phyloP scores from a whole-genome alignment of 768 basidiomycete genomes.

The Ramaria rubella region DNA sequence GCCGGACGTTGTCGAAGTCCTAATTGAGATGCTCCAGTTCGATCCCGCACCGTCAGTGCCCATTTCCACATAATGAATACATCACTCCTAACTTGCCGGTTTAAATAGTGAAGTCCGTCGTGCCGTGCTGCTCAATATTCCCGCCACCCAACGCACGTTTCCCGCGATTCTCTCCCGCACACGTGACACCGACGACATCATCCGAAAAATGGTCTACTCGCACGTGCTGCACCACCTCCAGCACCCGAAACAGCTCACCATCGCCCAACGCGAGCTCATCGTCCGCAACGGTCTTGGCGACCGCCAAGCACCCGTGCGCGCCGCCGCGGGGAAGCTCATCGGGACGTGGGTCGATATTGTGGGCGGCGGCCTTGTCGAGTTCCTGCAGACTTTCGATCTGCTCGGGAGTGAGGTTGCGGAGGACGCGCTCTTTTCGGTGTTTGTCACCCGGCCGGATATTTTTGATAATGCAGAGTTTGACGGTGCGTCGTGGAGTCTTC shows the following conservation, averaged over 20 bases:
- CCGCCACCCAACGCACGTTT: slow-evolving; percentile 48
- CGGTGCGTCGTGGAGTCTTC: slow-evolving; percentile 36
- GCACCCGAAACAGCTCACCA: slow-evolving; percentile 59
- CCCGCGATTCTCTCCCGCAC: slow-evolving; percentile 65
- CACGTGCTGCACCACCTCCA: slow-evolving; percentile 46
- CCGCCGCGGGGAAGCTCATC: slow-evolving; percentile 66
- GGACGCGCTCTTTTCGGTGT: slow-evolving; percentile 68
- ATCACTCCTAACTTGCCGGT: neutral
- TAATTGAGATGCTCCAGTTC: slow-evolving; percentile 58
- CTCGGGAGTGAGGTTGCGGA: slow-evolving; percentile 49
- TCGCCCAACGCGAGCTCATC: slow-evolving; percentile 69
- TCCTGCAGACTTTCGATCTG: slow-evolving; percentile 57
- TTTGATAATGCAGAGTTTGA: slow-evolving; percentile 64
- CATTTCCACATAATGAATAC: neutral
- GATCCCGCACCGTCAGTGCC: slow-evolving; percentile 70
- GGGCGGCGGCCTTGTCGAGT: slow-evolving; percentile 40
- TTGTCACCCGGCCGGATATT: slow-evolving; percentile 57
- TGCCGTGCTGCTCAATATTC: slow-evolving; percentile 66
- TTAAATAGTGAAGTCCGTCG: slow-evolving; percentile 76
- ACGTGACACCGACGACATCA: slow-evolving; percentile 67
- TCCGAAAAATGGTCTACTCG: slow-evolving; percentile 70
- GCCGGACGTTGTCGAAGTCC: slow-evolving; percentile 47
- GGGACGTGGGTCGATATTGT: slow-evolving; percentile 65
- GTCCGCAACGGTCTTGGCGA: slow-evolving; percentile 82
- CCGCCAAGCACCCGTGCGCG: slow-evolving; percentile 65